Percentiles rank a stretch among this genome's conserved stretches.
These are phyloP conservation scores for Nakazawaea wickerhamii DNA, from an alignment of 805 yeast species.

Conservation along the genomic window DNA sequence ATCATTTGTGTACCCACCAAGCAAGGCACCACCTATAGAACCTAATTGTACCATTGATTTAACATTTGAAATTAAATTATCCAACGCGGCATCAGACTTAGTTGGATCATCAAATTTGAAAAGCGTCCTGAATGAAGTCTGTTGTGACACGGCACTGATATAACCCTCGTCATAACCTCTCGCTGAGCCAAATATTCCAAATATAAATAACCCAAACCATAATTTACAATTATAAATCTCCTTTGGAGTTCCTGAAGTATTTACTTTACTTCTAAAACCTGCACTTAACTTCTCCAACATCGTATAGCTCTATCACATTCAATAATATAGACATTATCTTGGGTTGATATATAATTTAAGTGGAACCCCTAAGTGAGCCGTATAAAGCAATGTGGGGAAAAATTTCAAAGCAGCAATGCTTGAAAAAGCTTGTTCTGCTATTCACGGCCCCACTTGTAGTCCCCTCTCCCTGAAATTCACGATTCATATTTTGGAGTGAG, in stretches of 20 bases:
- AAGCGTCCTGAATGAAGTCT: constrained; percentile 32
- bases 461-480: too few species aligned
- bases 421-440: too few species aligned
- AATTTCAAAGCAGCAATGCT: too few species aligned
- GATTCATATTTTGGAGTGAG: too few species aligned
- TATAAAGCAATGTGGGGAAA: too few species aligned
- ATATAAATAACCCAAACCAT: constrained; percentile 39
- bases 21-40: constrained; percentile 42
- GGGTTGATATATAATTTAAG: too few species aligned
- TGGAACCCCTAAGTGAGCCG: too few species aligned
- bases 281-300: neutral
- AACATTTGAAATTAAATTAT: constrained; percentile 46
- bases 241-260: constrained; percentile 25
- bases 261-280: constrained; percentile 6
- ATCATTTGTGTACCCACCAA: constrained; percentile 45
- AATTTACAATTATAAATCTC: constrained; percentile 44
- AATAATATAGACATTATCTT: too few species aligned
- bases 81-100: constrained; percentile 31
- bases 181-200: constrained; percentile 52
- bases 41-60: constrained; percentile 56
- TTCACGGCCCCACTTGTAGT: too few species aligned
- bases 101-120: constrained; percentile 40
- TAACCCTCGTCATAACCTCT: constrained; percentile 57
- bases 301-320: too few species aligned
- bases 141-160: constrained; percentile 41